Evolutionary conservation across 1,139 yeast species (phyloP).

Genomic region (Scheffersomyces lignicola): DNA sequence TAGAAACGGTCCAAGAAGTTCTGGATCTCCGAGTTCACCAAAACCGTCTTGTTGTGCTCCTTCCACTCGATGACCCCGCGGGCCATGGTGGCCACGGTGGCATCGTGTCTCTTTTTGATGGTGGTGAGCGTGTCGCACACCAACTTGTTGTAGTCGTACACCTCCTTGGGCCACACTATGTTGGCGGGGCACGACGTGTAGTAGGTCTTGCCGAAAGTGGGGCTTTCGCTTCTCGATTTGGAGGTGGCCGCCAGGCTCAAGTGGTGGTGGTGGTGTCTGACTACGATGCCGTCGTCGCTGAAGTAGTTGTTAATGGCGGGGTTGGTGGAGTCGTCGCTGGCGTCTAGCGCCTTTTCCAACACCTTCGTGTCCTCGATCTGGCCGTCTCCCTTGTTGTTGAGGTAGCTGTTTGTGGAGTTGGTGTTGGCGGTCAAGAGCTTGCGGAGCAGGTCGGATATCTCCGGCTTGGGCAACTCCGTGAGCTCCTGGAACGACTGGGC

Average conservation of each 20-base stretch:
- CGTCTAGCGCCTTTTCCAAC: constrained; percentile 24
- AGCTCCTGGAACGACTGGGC: constrained; percentile 88
- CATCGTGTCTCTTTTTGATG: constrained; percentile 85
- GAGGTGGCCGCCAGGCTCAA: not conserved
- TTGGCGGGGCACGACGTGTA: constrained; percentile 57
- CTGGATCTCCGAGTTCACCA: constrained; percentile 66
- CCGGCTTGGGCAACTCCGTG: constrained; percentile 55
- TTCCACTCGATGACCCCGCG: constrained; percentile 95
- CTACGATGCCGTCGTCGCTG: constrained; percentile 56
- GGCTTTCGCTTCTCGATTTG: constrained; percentile 24
- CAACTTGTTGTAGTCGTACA: constrained; percentile 64
- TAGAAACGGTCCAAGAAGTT: constrained; percentile 79
- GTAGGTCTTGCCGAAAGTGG: constrained; percentile 56
- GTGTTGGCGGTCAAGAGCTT: constrained; percentile 31
- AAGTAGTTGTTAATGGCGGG: constrained; percentile 47
- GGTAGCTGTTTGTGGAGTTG: constrained; percentile 5
- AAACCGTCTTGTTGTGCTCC: constrained; percentile 45
- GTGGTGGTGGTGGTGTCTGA: constrained; percentile 27
- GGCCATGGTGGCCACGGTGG: constrained; percentile 91
- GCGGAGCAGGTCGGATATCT: constrained; percentile 37
- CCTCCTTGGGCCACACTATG: constrained; percentile 71
- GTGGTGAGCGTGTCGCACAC: constrained; percentile 67
- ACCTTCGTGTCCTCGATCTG: constrained; percentile 16
- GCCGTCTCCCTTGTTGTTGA: constrained; percentile 12
- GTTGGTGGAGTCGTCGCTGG: constrained; percentile 34